Percentiles rank a stretch among this genome's conserved stretches.
phyloP scores from a whole-genome alignment of 371 early-diverging fungal genomes.

The Rhizomucor pusillus region DNA sequence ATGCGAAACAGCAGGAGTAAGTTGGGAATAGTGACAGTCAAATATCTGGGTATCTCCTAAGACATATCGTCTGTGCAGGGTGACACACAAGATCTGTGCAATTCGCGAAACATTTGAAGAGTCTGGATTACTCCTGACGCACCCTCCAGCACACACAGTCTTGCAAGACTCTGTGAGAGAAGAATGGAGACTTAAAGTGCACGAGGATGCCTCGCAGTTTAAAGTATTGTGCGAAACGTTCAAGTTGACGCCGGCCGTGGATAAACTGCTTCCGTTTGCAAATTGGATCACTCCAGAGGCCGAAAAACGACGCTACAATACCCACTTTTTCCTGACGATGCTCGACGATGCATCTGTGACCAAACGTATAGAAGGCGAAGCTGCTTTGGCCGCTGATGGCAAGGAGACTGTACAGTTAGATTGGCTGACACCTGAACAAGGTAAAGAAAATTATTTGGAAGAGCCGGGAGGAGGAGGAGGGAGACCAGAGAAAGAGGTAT shows the following conservation, averaged over 20 bases:
- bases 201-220: conserved; percentile 53
- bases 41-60: conserved; percentile 2
- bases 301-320: conserved; percentile 68
- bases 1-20: conserved; percentile 11
- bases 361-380: too few relatives aligned
- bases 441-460: conserved; percentile 24
- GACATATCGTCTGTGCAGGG: conserved; percentile 2
- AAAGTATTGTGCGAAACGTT: conserved; percentile 47
- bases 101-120: conserved; percentile 86
- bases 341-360: conserved; percentile 16
- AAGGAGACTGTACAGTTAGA: conserved; percentile 60
- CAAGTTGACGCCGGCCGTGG: conserved; percentile 44
- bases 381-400: conserved; percentile 50
- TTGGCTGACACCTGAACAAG: conserved; percentile 73
- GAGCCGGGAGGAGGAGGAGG: too few relatives aligned
- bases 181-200: conserved; percentile 53
- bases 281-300: conserved; percentile 80
- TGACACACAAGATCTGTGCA: conserved; percentile 62
- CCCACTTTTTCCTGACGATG: conserved; percentile 73
- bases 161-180: conserved; percentile 27
- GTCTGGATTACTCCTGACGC: conserved; percentile 63
- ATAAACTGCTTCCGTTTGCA: conserved; percentile 54
- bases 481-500: too few relatives aligned
- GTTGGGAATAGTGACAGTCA: conserved; percentile 1
- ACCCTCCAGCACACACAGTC: conserved; percentile 31